Evolutionary conservation across 257 asterid species (phyloP).

Genomic region (Przewalskia tangutica): DNA sequence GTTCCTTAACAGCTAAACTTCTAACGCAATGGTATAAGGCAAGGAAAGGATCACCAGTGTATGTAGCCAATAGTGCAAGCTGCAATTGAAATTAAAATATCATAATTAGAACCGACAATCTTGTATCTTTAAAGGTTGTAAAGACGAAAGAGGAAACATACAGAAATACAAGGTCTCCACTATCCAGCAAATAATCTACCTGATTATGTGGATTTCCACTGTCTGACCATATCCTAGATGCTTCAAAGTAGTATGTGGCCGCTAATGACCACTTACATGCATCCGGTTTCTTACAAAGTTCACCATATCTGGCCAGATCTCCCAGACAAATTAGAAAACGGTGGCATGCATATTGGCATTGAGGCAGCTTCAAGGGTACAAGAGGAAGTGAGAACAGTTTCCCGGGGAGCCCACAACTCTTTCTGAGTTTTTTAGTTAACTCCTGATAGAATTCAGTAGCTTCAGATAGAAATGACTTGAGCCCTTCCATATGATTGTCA

Average conservation of each 20-base stretch:
- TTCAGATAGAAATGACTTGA: constrained; percentile 60
- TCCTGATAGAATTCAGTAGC: constrained; percentile 53
- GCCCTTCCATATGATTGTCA: constrained; percentile 38
- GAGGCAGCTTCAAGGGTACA: constrained; percentile 24
- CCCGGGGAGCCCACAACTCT: constrained; percentile 37
- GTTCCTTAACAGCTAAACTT: constrained; percentile 84
- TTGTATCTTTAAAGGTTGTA: neutral
- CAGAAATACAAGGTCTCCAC: neutral
- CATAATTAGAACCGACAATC: neutral
- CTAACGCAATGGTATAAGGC: constrained; percentile 81
- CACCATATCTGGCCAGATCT: constrained; percentile 72
- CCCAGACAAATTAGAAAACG: constrained; percentile 84
- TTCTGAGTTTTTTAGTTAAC: constrained; percentile 37
- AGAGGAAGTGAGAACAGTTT: constrained; percentile 26
- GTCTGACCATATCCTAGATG: constrained; percentile 63
- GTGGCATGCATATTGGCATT: constrained; percentile 58
- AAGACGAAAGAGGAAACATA: neutral
- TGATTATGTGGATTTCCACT: constrained; percentile 97
- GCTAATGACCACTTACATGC: constrained; percentile 66
- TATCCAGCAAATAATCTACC: constrained; percentile 23
- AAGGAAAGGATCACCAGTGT: constrained; percentile 65
- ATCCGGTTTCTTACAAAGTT: constrained; percentile 45
- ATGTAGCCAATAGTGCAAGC: constrained; percentile 82
- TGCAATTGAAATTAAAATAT: constrained; percentile 20
- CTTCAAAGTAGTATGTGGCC: constrained; percentile 59